Conservation (phyloP, 345 rosid species). For the Passiflora organensis region DNA sequence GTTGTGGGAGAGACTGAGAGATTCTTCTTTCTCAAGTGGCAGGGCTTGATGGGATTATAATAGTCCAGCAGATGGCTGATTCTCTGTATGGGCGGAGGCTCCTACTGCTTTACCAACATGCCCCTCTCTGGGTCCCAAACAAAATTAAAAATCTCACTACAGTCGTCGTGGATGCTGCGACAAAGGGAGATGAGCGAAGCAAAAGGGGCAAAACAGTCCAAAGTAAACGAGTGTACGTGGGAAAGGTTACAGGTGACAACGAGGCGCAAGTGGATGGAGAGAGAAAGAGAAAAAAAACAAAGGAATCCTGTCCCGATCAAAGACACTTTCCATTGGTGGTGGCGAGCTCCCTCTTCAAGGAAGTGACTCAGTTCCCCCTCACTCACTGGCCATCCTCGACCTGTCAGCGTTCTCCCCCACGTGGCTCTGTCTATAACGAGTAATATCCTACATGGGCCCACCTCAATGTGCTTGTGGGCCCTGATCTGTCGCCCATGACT, state of each 20-base stretch:
- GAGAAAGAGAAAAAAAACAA: conserved; percentile 1
- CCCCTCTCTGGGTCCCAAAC: no score
- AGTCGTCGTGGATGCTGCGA: no score
- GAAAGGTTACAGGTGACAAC: conserved; percentile 19
- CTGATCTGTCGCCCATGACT: no score
- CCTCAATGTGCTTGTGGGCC: conserved; percentile 5
- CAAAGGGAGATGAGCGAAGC: no score
- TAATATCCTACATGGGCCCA: no score
- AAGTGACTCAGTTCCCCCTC: no score
- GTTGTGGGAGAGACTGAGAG: background rate
- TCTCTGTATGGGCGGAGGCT: background rate
- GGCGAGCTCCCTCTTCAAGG: conserved; percentile 14
- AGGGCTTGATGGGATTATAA: conserved; percentile 17
- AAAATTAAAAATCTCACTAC: no score
- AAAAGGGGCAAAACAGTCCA: conserved; percentile 17
- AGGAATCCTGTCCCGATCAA: conserved; percentile 23
- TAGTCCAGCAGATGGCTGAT: background rate
- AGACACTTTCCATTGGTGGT: conserved; percentile 16
- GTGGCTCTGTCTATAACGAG: no score
- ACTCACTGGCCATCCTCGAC: no score
- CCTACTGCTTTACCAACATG: conserved; percentile 9
- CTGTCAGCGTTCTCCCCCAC: no score
- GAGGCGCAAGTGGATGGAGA: conserved; percentile 8
- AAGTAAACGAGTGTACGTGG: background rate
- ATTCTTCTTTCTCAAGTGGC: background rate